Evolutionary conservation across 805 yeast genomes (phyloP).

Genomic region (Wickerhamomyces strasburgensis): DNA sequence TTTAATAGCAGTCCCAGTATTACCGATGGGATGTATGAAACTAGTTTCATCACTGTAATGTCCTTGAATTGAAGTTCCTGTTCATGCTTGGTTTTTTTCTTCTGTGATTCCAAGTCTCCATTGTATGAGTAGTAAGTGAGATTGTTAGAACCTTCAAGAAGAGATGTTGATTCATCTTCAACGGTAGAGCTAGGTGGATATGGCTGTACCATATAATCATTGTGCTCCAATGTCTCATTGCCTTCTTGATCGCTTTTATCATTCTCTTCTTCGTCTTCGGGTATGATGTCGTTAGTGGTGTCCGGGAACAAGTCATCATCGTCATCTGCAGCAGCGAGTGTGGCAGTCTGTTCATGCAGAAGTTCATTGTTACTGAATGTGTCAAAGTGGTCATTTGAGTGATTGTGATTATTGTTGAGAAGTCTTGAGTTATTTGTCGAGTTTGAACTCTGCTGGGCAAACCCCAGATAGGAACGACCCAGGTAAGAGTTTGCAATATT

Average conservation of each 20-base stretch:
- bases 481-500: slow-evolving; percentile 12
- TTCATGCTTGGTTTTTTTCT: background rate
- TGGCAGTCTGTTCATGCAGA: slow-evolving; percentile 53
- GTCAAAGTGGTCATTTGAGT: slow-evolving; percentile 39
- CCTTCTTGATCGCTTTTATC: too few species aligned
- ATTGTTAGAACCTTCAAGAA: slow-evolving; percentile 8
- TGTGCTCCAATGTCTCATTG: too few species aligned
- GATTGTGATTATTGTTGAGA: background rate
- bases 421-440: background rate
- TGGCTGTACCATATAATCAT: too few species aligned
- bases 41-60: slow-evolving; percentile 11
- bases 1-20: slow-evolving; percentile 79
- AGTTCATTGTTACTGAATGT: slow-evolving; percentile 37
- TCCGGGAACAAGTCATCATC: slow-evolving; percentile 43
- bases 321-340: slow-evolving; percentile 37
- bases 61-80: slow-evolving; percentile 14
- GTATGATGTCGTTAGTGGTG: background rate
- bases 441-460: slow-evolving; percentile 3
- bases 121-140: slow-evolving; percentile 11
- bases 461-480: slow-evolving; percentile 28
- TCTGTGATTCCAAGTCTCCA: slow-evolving; percentile 9
- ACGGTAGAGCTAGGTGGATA: too few species aligned
- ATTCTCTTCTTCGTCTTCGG: slow-evolving; percentile 3
- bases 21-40: slow-evolving; percentile 61
- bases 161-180: slow-evolving; percentile 7